Conservation (phyloP, 345 rosid species). For the Gossypium sturtianum region DNA sequence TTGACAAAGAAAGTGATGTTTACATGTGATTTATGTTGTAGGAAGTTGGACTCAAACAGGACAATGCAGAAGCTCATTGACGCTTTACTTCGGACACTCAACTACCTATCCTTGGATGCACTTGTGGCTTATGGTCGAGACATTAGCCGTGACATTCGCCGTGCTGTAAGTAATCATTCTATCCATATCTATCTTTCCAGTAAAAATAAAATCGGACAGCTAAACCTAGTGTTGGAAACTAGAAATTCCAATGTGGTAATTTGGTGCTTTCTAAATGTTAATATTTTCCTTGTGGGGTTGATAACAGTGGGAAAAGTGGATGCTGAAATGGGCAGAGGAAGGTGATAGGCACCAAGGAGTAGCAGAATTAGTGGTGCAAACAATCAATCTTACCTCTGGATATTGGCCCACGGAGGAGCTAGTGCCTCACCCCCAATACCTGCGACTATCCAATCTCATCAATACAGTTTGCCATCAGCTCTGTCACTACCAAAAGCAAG, state of each 20-base stretch:
- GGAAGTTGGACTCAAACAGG: slow-evolving; percentile 25
- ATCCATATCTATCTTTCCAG: background rate
- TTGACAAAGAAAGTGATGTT: background rate
- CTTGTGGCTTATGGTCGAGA: slow-evolving; percentile 52
- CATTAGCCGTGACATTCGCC: slow-evolving; percentile 40
- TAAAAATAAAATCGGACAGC: background rate
- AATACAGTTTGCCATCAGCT: slow-evolving; percentile 34
- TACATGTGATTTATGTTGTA: slow-evolving; percentile 15
- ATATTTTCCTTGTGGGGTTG: background rate
- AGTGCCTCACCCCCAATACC: slow-evolving; percentile 35
- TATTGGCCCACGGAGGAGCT: slow-evolving; percentile 21
- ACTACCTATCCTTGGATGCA: slow-evolving; percentile 53
- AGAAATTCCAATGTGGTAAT: slow-evolving; percentile 7
- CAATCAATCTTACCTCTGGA: slow-evolving; percentile 39
- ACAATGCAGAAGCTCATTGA: slow-evolving; percentile 35
- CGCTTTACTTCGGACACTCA: slow-evolving; percentile 44
- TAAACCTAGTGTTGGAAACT: background rate
- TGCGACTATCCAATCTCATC: slow-evolving; percentile 38
- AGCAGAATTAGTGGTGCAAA: slow-evolving; percentile 61
- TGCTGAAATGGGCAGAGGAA: slow-evolving; percentile 48
- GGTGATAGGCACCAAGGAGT: slow-evolving; percentile 44
- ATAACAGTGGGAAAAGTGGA: slow-evolving; percentile 76
- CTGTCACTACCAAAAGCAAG: slow-evolving; percentile 22
- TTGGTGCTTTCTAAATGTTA: slow-evolving; percentile 3
- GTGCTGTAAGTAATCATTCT: slow-evolving; percentile 43